Conservation (phyloP, 2,329 filamentous ascomycete species). For the Harringtonia aguacate region DNA sequence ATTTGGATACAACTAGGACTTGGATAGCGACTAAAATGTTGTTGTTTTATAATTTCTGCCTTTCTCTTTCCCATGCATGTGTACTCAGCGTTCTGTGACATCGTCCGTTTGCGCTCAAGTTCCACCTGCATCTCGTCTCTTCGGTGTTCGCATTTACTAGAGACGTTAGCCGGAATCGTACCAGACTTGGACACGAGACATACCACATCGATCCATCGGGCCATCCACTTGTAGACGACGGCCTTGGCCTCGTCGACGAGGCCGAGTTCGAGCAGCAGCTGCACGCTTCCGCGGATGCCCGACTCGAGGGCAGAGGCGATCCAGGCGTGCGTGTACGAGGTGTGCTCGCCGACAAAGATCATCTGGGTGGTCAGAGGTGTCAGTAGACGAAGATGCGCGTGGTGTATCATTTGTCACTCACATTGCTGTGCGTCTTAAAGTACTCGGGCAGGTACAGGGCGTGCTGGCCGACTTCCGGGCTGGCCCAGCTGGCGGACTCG, state of each 20-base stretch:
- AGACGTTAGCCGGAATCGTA: too few relatives aligned
- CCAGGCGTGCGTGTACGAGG: constrained; percentile 62
- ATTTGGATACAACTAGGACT: too few relatives aligned
- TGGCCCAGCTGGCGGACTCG: constrained; percentile 52
- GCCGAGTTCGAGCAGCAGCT: constrained; percentile 53
- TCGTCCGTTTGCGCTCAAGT: too few relatives aligned
- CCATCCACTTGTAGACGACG: constrained; percentile 57
- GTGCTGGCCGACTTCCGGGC: constrained; percentile 52
- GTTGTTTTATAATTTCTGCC: too few relatives aligned
- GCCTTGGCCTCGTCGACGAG: constrained; percentile 60
- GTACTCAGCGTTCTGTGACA: too few relatives aligned
- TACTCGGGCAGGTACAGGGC: constrained; percentile 62
- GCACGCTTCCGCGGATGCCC: constrained; percentile 52
- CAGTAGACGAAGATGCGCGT: too few relatives aligned
- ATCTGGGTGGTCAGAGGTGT: constrained; percentile 24
- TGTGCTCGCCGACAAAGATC: constrained; percentile 62
- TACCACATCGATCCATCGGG: constrained; percentile 47
- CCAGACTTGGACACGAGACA: too few relatives aligned
- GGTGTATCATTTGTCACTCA: constrained; percentile 16
- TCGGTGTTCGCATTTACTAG: too few relatives aligned
- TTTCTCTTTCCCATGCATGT: too few relatives aligned
- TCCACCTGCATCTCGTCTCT: too few relatives aligned
- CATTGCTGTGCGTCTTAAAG: constrained; percentile 55
- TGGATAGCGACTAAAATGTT: too few relatives aligned
- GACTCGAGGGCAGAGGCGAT: constrained; percentile 57